Conservation (phyloP, 192 early-diverging fungal species). For the Backusella tuberculispora region DNA sequence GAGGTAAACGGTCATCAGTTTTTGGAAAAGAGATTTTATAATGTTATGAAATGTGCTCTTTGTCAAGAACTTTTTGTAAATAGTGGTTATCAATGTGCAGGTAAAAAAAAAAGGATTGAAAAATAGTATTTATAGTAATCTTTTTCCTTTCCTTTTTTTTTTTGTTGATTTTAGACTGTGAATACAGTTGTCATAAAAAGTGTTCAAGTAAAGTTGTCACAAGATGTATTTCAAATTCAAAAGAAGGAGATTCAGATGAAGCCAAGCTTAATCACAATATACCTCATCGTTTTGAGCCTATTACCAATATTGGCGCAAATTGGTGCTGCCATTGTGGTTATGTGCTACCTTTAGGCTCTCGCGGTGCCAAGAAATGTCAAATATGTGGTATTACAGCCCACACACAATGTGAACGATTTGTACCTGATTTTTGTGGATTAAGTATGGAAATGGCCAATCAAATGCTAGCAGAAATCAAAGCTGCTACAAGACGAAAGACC, state of each 20-base stretch:
- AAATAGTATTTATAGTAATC: neutral
- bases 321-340: conserved; percentile 99
- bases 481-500: conserved; percentile 40
- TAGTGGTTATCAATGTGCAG: conserved; percentile 88
- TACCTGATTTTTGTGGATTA: conserved; percentile 94
- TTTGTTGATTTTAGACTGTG: conserved; percentile 68
- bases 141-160: neutral
- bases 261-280: conserved; percentile 86
- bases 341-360: conserved; percentile 86
- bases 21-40: conserved; percentile 84
- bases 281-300: conserved; percentile 91
- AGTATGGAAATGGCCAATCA: conserved; percentile 83
- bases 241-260: conserved; percentile 66
- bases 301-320: conserved; percentile 79
- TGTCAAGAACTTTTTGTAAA: conserved; percentile 93
- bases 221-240: conserved; percentile 81
- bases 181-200: conserved; percentile 91
- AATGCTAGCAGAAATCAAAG: conserved; percentile 83
- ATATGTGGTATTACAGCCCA: conserved; percentile 82
- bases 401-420: conserved; percentile 75
- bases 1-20: conserved; percentile 95
- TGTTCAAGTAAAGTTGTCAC: conserved; percentile 86
- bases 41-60: conserved; percentile 96
- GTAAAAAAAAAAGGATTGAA: conserved; percentile 42
- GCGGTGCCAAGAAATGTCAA: conserved; percentile 54